A percentile compares a stretch with the other conserved stretches of the same genome.
Evolutionary conservation across 2,329 filamentous ascomycete species (phyloP).

Genomic region (Claviceps fusiformis): DNA sequence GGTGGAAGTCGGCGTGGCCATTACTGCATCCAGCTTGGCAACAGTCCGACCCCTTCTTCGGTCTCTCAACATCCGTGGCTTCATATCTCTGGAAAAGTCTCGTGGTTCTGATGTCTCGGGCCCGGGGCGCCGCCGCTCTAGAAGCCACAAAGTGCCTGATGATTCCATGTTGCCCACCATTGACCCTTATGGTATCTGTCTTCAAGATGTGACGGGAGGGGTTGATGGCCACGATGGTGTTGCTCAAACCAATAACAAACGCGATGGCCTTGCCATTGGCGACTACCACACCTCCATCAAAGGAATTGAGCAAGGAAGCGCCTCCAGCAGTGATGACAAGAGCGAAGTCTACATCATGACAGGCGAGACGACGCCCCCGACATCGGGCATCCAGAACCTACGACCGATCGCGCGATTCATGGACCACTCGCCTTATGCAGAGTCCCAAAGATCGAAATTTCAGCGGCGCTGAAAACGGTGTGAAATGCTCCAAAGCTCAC

Average conservation of each 20-base stretch:
- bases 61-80: slow-evolving; percentile 31
- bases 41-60: slow-evolving; percentile 42
- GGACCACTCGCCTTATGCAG: slow-evolving; percentile 18
- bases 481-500: background rate
- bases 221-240: background rate
- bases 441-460: slow-evolving; percentile 12
- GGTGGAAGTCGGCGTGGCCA: slow-evolving; percentile 42
- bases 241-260: background rate
- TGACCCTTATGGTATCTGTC: slow-evolving; percentile 23
- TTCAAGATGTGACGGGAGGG: slow-evolving; percentile 13
- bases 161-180: slow-evolving; percentile 11
- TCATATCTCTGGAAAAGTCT: slow-evolving; percentile 26
- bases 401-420: slow-evolving; percentile 11
- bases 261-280: slow-evolving; percentile 10
- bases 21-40: slow-evolving; percentile 37
- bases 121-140: slow-evolving; percentile 14
- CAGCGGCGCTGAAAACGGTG: slow-evolving; percentile 14
- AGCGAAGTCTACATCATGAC: slow-evolving; percentile 15
- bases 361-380: slow-evolving; percentile 13
- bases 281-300: slow-evolving; percentile 4
- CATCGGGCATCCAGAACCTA: slow-evolving; percentile 12
- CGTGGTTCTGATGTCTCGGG: slow-evolving; percentile 17
- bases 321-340: slow-evolving; percentile 18
- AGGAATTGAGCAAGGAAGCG: background rate
- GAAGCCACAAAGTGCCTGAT: slow-evolving; percentile 11